These are phyloP conservation scores for Penicillium ochrochloron DNA, from an alignment of 495 filamentous ascomycete genomes.

Conservation along the genomic window DNA sequence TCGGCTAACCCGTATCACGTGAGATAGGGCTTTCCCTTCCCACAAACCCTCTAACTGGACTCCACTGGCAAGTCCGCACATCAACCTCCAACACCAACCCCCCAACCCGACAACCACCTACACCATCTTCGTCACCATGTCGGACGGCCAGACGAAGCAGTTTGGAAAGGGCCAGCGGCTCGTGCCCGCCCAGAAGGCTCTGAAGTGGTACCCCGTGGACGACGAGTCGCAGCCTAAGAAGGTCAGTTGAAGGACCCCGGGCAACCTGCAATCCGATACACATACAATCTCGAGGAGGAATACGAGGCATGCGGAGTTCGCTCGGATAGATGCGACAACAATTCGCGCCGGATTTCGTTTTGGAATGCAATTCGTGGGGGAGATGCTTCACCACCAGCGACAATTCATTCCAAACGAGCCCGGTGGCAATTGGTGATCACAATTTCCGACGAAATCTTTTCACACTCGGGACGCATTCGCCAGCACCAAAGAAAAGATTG, in stretches of 20 bases:
- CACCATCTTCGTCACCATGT: constrained; percentile 65
- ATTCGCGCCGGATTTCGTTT: constrained; percentile 28
- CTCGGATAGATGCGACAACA: constrained; percentile 42
- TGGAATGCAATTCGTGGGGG: constrained; percentile 16
- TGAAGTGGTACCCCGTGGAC: constrained; percentile 99
- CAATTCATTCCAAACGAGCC: constrained; percentile 14
- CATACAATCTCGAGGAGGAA: constrained; percentile 19
- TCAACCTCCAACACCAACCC: constrained; percentile 54
- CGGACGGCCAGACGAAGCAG: constrained; percentile 82
- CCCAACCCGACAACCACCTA: constrained; percentile 54
- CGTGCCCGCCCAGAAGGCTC: constrained; percentile 89
- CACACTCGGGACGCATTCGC: neutral
- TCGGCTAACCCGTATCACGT: constrained; percentile 35
- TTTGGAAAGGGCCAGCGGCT: constrained; percentile 96
- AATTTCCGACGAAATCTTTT: constrained; percentile 10
- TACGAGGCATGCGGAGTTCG: constrained; percentile 29
- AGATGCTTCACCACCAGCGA: constrained; percentile 1
- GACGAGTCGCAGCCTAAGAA: constrained; percentile 90
- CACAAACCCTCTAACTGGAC: constrained; percentile 36
- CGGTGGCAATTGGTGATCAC: constrained; percentile 18
- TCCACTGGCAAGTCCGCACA: constrained; percentile 41
- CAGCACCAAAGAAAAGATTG: constrained; percentile 12
- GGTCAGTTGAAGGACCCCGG: constrained; percentile 63
- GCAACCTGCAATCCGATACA: constrained; percentile 22
- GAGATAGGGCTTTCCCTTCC: constrained; percentile 38